Evolutionary conservation across 2,329 filamentous ascomycete species (phyloP).

Genomic region (Albifimbria verrucaria): DNA sequence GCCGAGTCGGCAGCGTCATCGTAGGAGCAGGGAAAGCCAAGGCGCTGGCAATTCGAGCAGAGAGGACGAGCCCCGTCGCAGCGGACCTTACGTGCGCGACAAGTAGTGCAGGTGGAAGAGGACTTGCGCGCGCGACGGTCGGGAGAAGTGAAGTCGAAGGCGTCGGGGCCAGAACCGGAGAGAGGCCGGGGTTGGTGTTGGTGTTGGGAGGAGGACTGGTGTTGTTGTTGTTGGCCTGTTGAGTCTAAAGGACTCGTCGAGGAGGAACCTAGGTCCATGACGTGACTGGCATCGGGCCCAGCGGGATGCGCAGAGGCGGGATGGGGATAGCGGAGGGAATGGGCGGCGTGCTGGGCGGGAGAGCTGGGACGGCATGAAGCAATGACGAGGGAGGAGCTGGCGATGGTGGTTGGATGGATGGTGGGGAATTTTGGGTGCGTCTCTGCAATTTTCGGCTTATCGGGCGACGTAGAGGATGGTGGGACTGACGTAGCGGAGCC

Average conservation of each 20-base stretch:
- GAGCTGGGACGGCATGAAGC: too few relatives aligned
- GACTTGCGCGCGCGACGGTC: conserved; percentile 37
- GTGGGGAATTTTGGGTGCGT: neutral
- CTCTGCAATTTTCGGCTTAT: neutral
- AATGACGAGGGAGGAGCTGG: neutral
- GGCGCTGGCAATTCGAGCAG: conserved; percentile 57
- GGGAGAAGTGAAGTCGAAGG: conserved; percentile 24
- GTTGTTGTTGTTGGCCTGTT: neutral
- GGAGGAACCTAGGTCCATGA: conserved; percentile 1
- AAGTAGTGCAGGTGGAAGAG: conserved; percentile 50
- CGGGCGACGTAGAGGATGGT: neutral
- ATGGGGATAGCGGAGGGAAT: conserved; percentile 3
- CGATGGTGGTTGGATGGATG: neutral
- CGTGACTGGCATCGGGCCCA: neutral
- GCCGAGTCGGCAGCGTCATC: conserved; percentile 42
- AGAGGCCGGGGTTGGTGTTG: conserved; percentile 7
- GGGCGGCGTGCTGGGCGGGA: too few relatives aligned
- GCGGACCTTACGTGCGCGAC: conserved; percentile 54
- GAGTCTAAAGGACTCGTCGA: neutral
- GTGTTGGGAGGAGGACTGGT: conserved; percentile 4
- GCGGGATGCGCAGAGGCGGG: conserved; percentile 2
- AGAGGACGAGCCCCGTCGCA: conserved; percentile 52
- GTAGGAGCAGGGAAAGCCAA: conserved; percentile 56
- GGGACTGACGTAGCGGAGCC: neutral
- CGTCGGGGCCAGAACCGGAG: conserved; percentile 16